Base-by-base conservation (phyloP, 1,284 basidiomycete genomes). In the Sanghuangporus weigelae region DNA sequence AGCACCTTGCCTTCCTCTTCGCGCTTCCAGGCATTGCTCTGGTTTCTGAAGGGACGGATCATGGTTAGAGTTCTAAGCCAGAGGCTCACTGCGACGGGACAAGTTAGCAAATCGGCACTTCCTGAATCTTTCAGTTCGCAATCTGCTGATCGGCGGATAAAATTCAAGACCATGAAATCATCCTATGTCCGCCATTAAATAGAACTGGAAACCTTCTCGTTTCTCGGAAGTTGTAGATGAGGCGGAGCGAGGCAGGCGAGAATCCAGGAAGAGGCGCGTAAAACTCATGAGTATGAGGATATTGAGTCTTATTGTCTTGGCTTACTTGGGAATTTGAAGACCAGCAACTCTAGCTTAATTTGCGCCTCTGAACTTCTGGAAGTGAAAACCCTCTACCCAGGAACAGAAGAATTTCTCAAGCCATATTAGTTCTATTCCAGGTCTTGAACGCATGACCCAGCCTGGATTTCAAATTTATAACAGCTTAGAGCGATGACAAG, bases 241-340 rank as follows among this genome's bases (percentile, higher is more conserved):
- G 12, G 8, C 49, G 36, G 31, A 31, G 31, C 36, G 36, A 36
- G 31, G 31, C 26, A n/a, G 7, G 31, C 31, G 53, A 54, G 53
- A 54, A 54, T 54, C 53, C 35, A 7, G 12, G 31, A 38, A 36
- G 49, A 51, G 12, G 5, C 12, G 8, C 23, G 26, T 12, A 31
- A 26, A 23, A 7, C 26, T 51, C 11, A 16, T n/a, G 12, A 11
- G 49, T 23, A 51, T 23, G 49, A 51, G 19, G 38, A 40, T 21
- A 7, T 55, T 35, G 12, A 19, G 36, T 42, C 57, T 59, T 59
- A 59, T 59, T 59, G 57, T 59, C 57, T 59, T 19, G 26, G 57
- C 57, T 31, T 19, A 49, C 26, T 35, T 57, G 39, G 57, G 57
- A n/a, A 59, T 48, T 23, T 31, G 21, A n/a, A 10, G 44, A 48